These are phyloP conservation scores for Saturnispora kantuleensis DNA, from an alignment of 805 yeast species.

Conservation along the genomic window DNA sequence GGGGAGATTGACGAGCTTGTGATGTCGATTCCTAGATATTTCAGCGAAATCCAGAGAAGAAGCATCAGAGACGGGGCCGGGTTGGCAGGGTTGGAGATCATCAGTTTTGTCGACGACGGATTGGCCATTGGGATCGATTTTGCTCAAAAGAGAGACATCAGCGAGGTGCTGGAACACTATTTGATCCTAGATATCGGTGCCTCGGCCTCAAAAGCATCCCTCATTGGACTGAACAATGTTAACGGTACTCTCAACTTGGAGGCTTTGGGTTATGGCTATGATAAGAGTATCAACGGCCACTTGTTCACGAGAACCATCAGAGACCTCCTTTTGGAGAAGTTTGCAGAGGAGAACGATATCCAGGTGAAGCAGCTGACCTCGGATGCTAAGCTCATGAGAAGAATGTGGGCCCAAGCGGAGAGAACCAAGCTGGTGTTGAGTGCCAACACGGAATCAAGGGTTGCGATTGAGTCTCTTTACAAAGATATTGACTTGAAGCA, in stretches of 20 bases:
- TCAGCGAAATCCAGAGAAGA: slow-evolving; percentile 51
- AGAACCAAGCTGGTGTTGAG: slow-evolving; percentile 79
- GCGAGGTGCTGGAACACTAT: slow-evolving; percentile 36
- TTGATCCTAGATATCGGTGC: slow-evolving; percentile 88
- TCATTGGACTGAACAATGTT: slow-evolving; percentile 51
- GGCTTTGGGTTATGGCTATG: slow-evolving; percentile 64
- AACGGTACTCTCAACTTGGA: slow-evolving; percentile 38
- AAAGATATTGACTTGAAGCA: slow-evolving; percentile 68
- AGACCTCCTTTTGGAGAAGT: slow-evolving; percentile 48
- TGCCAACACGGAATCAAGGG: slow-evolving; percentile 74
- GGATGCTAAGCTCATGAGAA: slow-evolving; percentile 51
- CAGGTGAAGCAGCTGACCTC: slow-evolving; percentile 22
- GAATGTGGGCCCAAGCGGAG: slow-evolving; percentile 76
- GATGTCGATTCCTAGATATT: slow-evolving; percentile 69
- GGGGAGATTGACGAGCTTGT: slow-evolving; percentile 54
- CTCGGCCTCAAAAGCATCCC: slow-evolving; percentile 79
- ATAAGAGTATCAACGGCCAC: slow-evolving; percentile 67
- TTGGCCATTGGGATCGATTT: slow-evolving; percentile 83
- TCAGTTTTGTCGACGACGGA: slow-evolving; percentile 79
- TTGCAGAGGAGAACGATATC: slow-evolving; percentile 27
- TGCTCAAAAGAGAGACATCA: slow-evolving; percentile 41
- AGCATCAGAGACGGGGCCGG: slow-evolving; percentile 66
- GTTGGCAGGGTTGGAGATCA: slow-evolving; percentile 55
- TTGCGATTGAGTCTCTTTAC: slow-evolving; percentile 65
- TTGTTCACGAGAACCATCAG: slow-evolving; percentile 57